Evolutionary conservation across 495 filamentous ascomycete genomes (phyloP), one percentile per base, ranked within the genome.

Genomic region (Letharia lupina): DNA sequence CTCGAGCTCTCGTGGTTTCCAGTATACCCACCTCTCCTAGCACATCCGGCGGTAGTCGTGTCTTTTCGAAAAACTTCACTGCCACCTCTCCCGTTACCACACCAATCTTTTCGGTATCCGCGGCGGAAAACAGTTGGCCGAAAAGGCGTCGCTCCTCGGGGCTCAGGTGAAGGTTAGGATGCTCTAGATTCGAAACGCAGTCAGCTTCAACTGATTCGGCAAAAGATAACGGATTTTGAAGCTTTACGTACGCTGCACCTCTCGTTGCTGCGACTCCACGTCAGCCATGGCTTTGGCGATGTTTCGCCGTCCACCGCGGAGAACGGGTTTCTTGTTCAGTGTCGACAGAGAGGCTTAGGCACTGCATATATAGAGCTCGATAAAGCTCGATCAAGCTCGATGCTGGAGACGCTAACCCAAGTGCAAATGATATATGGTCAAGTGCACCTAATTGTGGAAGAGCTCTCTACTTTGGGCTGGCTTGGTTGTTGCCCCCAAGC

Each of bases 61-160:
- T 97, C 84, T 93, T 95, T 77, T 98, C 93, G 71, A 98, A 98
- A 80, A 98, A 98, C 70, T 93, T 91, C 70, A 98, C 95, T 11
- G 94, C 94, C 63, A 96, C 82, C 75, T 98, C 94, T 69, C 95
- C 94, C 18, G 93, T 96, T 16, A 98, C 90, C 59, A 97, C 91
- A n/a, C 91, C 91, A 28, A 96, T 84, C 71, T 83, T 87, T 66
- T 96, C 94, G 40, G 86, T 87, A 73, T 98, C 95, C 48, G 94
- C 94, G 66, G 88, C 84, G 73, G 86, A 83, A 75, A 98, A 98
- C 60, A 98, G 85, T 76, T 93, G 90, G 48, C 88, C 90, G 75
- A 94, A 98, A 47, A 89, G 86, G 71, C 91, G 89, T 79, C 95
- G 96, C 80, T 98, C 94, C 68, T 98, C 91, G 15, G 87, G 79